These are phyloP conservation scores for Stephania yunnanensis DNA, from an alignment of 164 flowering plant species.

Conservation along the genomic window DNA sequence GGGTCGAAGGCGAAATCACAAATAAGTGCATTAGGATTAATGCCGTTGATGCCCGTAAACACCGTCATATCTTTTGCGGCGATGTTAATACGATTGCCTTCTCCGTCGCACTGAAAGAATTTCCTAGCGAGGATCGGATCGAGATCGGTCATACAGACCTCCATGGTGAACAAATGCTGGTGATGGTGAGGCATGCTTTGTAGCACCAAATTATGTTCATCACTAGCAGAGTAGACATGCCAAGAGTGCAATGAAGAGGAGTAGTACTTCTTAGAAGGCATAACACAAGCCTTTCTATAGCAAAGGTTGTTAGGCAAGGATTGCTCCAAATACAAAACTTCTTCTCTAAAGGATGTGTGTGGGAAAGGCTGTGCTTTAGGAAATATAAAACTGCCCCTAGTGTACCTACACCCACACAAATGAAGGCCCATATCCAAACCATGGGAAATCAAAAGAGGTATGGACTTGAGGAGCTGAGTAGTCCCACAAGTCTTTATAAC, in stretches of 20 bases:
- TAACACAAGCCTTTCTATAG: constrained; percentile 50
- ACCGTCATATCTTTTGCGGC: constrained; percentile 78
- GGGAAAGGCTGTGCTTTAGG: constrained; percentile 79
- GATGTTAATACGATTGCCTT: constrained; percentile 27
- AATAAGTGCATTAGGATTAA: constrained; percentile 41
- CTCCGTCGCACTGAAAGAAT: constrained; percentile 42
- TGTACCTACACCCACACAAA: constrained; percentile 51
- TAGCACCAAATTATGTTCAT: constrained; percentile 5
- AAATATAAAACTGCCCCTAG: constrained; percentile 85
- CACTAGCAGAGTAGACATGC: constrained; percentile 78
- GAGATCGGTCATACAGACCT: constrained; percentile 92
- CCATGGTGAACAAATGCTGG: constrained; percentile 44
- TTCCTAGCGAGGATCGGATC: constrained; percentile 46
- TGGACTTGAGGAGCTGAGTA: constrained; percentile 78
- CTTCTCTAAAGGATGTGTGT: constrained; percentile 69
- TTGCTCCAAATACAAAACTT: constrained; percentile 50
- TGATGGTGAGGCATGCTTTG: background rate
- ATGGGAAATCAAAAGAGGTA: constrained; percentile 48
- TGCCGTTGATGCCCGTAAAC: constrained; percentile 52
- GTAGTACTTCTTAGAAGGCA: constrained; percentile 37
- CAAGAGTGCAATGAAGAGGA: constrained; percentile 43
- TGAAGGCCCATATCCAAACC: constrained; percentile 48
- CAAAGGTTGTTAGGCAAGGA: constrained; percentile 44
- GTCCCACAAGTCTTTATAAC: constrained; percentile 97
- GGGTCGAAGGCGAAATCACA: constrained; percentile 95